Base-by-base conservation (phyloP, 371 early-diverging fungal species). In the Nematocida parisii region DNA sequence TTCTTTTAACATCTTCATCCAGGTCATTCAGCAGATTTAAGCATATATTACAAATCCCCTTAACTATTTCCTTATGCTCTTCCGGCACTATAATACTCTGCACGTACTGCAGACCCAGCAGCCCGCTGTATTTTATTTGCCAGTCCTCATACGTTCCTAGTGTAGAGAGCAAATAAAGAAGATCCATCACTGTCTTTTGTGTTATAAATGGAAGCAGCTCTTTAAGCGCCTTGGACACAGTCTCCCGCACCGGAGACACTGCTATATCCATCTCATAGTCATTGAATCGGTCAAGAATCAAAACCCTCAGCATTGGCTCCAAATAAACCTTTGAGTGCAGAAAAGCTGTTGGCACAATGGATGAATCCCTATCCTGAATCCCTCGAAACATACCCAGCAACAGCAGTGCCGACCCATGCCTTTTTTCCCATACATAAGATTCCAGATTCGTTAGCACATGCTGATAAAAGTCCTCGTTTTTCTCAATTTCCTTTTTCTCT, bases 1-100 rank as follows among this genome's bases (percentile, higher is more conserved):
- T 57, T 54, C 73, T 77, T 61, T 85, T 87, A 50, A 87, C 84
- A 71, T 87, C 87, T 57, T 87, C 87, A 72, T 87, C 87, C 45
- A 55, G 55, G 56, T 75, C 70, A 24, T 71, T 44, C 5, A 87
- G 44, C 18, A 84, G 80, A 27, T 61, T 55, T 13, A 74, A 44
- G 20, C 75, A 66, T 11, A 71, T 73, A 42, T 62, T 62, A 44
- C 52, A 58, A 47, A 85, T 81, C 61, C 22, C 39, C 44, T 22
- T 22, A 27, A 61, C 61, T 24, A 72, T 60, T 47, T 68, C 46
- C 18, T 39, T 33, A 15, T 42, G 39, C 15, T 42, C 47, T 13
- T 70, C 40, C 6, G 54, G 33, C 20, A 5, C 2, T 22, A 71
- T 46, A n/a, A 61, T 66, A 1, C 54, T 57, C 40, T 74, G 82